Evolutionary conservation across 768 basidiomycete species (phyloP).

Genomic region (Xanthoconium purpureum): DNA sequence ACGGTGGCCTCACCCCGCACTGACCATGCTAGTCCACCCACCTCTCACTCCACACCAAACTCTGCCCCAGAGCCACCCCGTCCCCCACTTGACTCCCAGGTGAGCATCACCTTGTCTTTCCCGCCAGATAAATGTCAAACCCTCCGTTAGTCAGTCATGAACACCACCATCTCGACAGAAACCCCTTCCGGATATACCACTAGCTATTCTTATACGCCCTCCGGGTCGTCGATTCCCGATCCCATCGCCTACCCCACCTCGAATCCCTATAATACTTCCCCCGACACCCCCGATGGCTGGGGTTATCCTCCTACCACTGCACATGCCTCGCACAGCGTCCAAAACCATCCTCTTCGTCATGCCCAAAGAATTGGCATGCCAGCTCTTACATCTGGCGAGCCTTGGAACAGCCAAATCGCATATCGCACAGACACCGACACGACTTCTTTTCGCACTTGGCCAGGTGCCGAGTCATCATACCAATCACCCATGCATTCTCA

Average conservation of each 20-base stretch:
- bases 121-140: neutral
- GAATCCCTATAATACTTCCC: slow-evolving; percentile 40
- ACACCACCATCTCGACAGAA: slow-evolving; percentile 38
- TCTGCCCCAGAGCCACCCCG: slow-evolving; percentile 40
- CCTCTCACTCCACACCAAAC: slow-evolving; percentile 46
- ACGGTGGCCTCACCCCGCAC: slow-evolving; percentile 30
- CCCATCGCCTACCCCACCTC: slow-evolving; percentile 40
- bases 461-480: slow-evolving; percentile 38
- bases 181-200: slow-evolving; percentile 38
- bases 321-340: slow-evolving; percentile 39
- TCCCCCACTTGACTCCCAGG: slow-evolving; percentile 43
- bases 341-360: slow-evolving; percentile 49
- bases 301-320: slow-evolving; percentile 40
- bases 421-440: slow-evolving; percentile 31
- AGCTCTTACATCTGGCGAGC: slow-evolving; percentile 12
- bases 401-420: slow-evolving; percentile 22
- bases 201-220: slow-evolving; percentile 45
- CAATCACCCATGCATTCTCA: slow-evolving; percentile 30
- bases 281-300: slow-evolving; percentile 53
- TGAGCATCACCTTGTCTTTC: slow-evolving; percentile 17
- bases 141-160: slow-evolving; percentile 29
- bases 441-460: slow-evolving; percentile 52
- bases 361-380: slow-evolving; percentile 24
- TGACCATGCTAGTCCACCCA: slow-evolving; percentile 45
- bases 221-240: slow-evolving; percentile 39